A percentile compares a stretch with the other conserved stretches of the same genome.
phyloP scores from a whole-genome alignment of 1,139 yeast species.

The Magnusiomyces paraingens region DNA sequence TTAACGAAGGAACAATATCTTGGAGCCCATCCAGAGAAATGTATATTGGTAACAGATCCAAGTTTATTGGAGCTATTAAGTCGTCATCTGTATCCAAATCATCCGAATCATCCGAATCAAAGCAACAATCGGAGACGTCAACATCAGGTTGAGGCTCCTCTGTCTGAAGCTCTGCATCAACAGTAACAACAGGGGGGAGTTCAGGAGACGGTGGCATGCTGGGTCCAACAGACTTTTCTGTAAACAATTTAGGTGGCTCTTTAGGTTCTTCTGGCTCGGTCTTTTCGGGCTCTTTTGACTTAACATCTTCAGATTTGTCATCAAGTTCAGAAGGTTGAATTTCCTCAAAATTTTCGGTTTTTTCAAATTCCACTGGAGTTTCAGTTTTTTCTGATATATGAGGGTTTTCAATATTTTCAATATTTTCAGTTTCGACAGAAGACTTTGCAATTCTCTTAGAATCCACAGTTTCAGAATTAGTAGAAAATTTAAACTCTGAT shows the following conservation, averaged over 20 bases:
- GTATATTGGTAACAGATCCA: neutral
- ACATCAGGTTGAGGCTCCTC: neutral
- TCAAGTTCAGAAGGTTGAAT: no score
- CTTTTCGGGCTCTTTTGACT: no score
- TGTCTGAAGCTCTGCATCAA: neutral
- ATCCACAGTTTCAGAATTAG: neutral
- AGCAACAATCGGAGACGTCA: constrained; percentile 1
- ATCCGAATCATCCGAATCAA: constrained; percentile 9
- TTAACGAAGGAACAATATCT: neutral
- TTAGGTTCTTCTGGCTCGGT: no score
- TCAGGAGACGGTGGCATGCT: neutral
- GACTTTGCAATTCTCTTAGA: constrained; percentile 1
- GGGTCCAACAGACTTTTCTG: neutral
- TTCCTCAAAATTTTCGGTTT: no score
- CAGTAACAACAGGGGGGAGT: no score
- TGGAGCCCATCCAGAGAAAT: constrained; percentile 3
- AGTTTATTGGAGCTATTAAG: neutral
- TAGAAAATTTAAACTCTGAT: constrained; percentile 6
- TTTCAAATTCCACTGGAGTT: neutral
- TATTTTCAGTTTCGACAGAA: no score
- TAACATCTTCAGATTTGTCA: no score
- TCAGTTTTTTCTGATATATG: neutral
- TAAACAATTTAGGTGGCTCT: no score
- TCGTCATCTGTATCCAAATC: constrained; percentile 2
- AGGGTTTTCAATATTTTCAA: no score